Evolutionary conservation across 768 basidiomycete genomes (phyloP).

Genomic region (Suillus lakei): DNA sequence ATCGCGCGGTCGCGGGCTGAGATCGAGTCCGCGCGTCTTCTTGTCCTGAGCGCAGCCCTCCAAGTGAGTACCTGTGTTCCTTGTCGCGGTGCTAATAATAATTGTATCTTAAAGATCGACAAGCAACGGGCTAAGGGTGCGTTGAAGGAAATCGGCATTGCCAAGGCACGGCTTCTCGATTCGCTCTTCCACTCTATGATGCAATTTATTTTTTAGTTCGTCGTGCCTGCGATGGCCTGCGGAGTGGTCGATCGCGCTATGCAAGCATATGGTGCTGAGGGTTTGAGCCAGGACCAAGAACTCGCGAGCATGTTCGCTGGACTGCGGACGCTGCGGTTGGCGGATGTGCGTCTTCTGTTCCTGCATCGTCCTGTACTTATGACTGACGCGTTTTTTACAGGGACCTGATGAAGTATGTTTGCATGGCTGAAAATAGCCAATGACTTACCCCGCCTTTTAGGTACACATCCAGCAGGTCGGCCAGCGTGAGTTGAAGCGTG

Average conservation of each 20-base stretch:
- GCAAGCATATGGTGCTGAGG: conserved; percentile 96
- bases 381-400: conserved; percentile 38
- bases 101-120: conserved; percentile 69
- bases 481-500: conserved; percentile 83
- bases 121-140: conserved; percentile 91
- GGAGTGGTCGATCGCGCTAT: conserved; percentile 93
- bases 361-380: conserved; percentile 2
- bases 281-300: conserved; percentile 86
- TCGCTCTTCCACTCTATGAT: background rate
- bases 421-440: conserved; percentile 1
- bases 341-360: conserved; percentile 62
- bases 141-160: conserved; percentile 95
- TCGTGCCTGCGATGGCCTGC: conserved; percentile 90
- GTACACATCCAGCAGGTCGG: conserved; percentile 98
- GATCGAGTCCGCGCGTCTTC: conserved; percentile 84
- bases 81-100: background rate
- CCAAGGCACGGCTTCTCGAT: conserved; percentile 65
- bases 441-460: conserved; percentile 40
- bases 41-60: conserved; percentile 91
- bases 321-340: conserved; percentile 85
- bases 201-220: conserved; percentile 61
- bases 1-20: conserved; percentile 93
- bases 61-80: conserved; percentile 51
- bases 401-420: conserved; percentile 76
- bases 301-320: conserved; percentile 80